Evolutionary conservation across 1,284 basidiomycete species (phyloP).

Genomic region (Trametes versicolor): DNA sequence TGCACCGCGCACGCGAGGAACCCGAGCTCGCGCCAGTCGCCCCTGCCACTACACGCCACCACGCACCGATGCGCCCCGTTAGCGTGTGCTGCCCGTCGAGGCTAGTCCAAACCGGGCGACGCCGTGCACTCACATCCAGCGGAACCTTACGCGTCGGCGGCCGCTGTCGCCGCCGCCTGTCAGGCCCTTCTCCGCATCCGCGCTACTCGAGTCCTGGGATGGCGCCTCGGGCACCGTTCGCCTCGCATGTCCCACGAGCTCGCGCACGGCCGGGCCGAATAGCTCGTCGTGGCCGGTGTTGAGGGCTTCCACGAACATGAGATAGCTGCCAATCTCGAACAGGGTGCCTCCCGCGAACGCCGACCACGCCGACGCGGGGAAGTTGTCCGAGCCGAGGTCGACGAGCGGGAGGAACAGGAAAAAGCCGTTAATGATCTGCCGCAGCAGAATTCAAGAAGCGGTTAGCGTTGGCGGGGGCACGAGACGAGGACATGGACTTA

Average conservation of each 20-base stretch:
- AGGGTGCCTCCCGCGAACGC: conserved; percentile 63
- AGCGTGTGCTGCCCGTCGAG: background rate
- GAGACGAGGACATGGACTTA: conserved; percentile 13
- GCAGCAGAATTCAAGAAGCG: background rate
- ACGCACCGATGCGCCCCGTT: conserved; percentile 3
- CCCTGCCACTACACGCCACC: conserved; percentile 32
- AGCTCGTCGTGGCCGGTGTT: conserved; percentile 43
- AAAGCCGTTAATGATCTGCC: conserved; percentile 65
- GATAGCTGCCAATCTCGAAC: conserved; percentile 53
- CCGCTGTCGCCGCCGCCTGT: conserved; percentile 11
- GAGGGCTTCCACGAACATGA: conserved; percentile 42
- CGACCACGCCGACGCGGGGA: conserved; percentile 52
- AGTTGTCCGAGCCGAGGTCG: conserved; percentile 44
- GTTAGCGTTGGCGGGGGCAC: conserved; percentile 1
- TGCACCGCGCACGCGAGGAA: conserved; percentile 63
- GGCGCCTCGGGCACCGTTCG: conserved; percentile 9
- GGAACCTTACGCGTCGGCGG: conserved; percentile 25
- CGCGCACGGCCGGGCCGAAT: conserved; percentile 38
- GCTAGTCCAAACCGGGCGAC: background rate
- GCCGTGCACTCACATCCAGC: conserved; percentile 37
- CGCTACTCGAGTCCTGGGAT: conserved; percentile 16
- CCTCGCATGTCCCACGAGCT: conserved; percentile 24
- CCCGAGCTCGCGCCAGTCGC: conserved; percentile 62
- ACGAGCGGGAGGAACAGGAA: conserved; percentile 60
- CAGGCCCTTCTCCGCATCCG: conserved; percentile 17